phyloP scores from a whole-genome alignment of 768 basidiomycete species.

The Tylopilus subfusipes region DNA sequence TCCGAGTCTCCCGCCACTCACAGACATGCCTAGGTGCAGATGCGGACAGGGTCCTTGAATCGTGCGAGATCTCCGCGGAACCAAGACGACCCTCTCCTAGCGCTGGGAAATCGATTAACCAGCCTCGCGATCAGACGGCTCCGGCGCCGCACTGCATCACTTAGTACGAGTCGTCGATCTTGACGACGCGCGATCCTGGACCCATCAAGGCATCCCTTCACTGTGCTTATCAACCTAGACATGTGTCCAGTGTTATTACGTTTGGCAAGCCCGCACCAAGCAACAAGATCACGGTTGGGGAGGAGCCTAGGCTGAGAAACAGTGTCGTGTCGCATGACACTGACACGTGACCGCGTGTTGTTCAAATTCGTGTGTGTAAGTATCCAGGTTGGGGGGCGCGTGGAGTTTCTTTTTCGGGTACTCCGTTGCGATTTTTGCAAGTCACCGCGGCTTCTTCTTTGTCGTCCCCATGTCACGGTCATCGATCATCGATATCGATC shows the following conservation, averaged over 20 bases:
- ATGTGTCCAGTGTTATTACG: neutral
- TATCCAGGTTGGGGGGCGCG: neutral
- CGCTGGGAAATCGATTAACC: neutral
- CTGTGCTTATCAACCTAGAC: neutral
- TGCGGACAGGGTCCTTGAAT: neutral
- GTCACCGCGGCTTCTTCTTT: slow-evolving; percentile 14
- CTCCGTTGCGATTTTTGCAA: neutral
- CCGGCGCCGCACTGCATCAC: neutral
- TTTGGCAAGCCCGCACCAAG: neutral
- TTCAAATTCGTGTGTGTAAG: neutral
- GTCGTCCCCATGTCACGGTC: neutral
- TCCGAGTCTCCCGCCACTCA: neutral
- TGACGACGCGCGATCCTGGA: neutral
- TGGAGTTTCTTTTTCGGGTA: neutral
- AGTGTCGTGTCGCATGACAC: no score
- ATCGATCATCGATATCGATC: no score
- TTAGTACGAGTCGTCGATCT: neutral
- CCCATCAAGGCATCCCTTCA: neutral
- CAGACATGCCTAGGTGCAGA: neutral
- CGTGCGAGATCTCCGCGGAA: slow-evolving; percentile 2
- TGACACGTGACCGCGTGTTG: slow-evolving; percentile 3
- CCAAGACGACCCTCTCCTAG: neutral
- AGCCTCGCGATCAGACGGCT: neutral
- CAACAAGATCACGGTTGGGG: neutral
- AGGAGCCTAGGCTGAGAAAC: slow-evolving; percentile 7